phyloP scores from a whole-genome alignment of 306 rosid genomes.

The Casuarina cunninghamiana region DNA sequence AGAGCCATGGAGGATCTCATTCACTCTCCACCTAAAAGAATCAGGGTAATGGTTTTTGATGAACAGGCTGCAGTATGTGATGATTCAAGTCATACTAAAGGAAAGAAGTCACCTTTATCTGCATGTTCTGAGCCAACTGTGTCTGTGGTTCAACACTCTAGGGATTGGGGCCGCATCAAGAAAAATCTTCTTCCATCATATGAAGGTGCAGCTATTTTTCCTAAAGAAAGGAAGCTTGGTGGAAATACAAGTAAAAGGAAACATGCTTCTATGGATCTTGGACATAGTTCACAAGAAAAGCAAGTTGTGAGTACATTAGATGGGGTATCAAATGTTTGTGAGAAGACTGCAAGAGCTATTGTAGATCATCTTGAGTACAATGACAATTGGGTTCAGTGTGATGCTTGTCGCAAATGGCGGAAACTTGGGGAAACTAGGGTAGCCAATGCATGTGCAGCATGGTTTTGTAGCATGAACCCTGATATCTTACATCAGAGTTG shows the following conservation, averaged over 20 bases:
- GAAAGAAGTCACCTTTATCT: slow-evolving; percentile 44
- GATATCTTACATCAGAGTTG: slow-evolving; percentile 74
- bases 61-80: slow-evolving; percentile 32
- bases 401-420: slow-evolving; percentile 93
- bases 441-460: slow-evolving; percentile 60
- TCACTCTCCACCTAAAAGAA: slow-evolving; percentile 59
- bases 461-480: slow-evolving; percentile 95
- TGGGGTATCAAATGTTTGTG: slow-evolving; percentile 36
- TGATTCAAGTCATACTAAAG: slow-evolving; percentile 42
- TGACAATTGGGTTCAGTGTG: slow-evolving; percentile 95
- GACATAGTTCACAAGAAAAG: slow-evolving; percentile 32
- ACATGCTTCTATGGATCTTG: slow-evolving; percentile 35
- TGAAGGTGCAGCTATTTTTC: slow-evolving; percentile 48
- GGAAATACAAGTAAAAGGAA: slow-evolving; percentile 33
- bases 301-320: slow-evolving; percentile 31
- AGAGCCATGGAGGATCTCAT: slow-evolving; percentile 40
- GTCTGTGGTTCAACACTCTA: slow-evolving; percentile 43
- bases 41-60: slow-evolving; percentile 39
- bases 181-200: slow-evolving; percentile 47
- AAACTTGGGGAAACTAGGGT: slow-evolving; percentile 57
- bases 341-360: slow-evolving; percentile 29
- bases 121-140: slow-evolving; percentile 40
- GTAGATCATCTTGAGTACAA: slow-evolving; percentile 38
- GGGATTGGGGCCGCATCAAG: slow-evolving; percentile 55
- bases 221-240: slow-evolving; percentile 35